Evolutionary conservation across 257 asterid species (phyloP).

Genomic region (Solanum habrochaites): DNA sequence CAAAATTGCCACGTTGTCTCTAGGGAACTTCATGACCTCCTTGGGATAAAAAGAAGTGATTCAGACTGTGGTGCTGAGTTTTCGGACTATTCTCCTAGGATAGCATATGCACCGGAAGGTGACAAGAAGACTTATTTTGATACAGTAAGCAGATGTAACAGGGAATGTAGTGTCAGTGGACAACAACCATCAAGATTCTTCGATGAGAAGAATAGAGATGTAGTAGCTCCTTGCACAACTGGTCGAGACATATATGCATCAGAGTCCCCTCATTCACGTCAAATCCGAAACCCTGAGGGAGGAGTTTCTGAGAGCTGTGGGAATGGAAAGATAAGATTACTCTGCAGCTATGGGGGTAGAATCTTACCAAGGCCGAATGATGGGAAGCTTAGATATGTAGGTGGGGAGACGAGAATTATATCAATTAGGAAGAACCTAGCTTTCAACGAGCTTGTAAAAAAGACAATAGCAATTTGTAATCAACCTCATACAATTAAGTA

Average conservation of each 20-base stretch:
- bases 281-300: constrained; percentile 12
- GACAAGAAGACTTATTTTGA: constrained; percentile 9
- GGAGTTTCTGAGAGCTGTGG: constrained; percentile 23
- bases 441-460: constrained; percentile 46
- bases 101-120: constrained; percentile 20
- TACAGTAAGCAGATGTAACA: constrained; percentile 8
- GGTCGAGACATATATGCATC: constrained; percentile 13
- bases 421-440: constrained; percentile 48
- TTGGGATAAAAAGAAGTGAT: constrained; percentile 16
- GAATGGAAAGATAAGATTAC: constrained; percentile 49
- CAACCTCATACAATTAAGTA: constrained; percentile 64
- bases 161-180: constrained; percentile 6
- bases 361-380: constrained; percentile 79
- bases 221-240: constrained; percentile 12
- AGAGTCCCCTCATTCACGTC: constrained; percentile 29
- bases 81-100: constrained; percentile 13
- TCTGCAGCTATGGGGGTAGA: constrained; percentile 92
- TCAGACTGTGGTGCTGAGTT: constrained; percentile 17
- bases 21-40: constrained; percentile 26
- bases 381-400: constrained; percentile 76
- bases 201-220: constrained; percentile 20
- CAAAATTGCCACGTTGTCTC: constrained; percentile 20
- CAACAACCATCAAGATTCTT: constrained; percentile 17
- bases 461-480: constrained; percentile 47
- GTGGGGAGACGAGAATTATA: constrained; percentile 81